phyloP scores from a whole-genome alignment of 2,329 filamentous ascomycete species.

The Falciphora oryzae region DNA sequence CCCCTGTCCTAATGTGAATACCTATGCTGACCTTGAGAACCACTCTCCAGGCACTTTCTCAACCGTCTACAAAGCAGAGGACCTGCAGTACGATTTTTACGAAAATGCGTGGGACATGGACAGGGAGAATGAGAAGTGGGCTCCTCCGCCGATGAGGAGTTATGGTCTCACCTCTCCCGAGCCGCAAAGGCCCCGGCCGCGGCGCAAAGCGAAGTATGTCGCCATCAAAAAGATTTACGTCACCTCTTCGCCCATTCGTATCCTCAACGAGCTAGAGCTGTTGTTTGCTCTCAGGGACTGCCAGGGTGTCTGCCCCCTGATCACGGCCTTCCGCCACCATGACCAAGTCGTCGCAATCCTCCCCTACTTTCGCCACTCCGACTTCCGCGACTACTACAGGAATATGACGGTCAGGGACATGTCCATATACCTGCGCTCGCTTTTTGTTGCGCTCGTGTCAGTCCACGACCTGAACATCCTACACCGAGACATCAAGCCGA shows the following conservation, averaged over 20 bases:
- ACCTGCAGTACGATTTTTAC: conserved; percentile 77
- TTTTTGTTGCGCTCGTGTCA: conserved; percentile 78
- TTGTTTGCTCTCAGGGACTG: conserved; percentile 81
- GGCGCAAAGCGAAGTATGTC: conserved; percentile 66
- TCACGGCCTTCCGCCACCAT: conserved; percentile 91
- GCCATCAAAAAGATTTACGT: conserved; percentile 99
- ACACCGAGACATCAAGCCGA: conserved; percentile 95
- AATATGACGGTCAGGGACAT: conserved; percentile 84
- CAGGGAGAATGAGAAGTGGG: conserved; percentile 60
- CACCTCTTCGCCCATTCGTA: conserved; percentile 87
- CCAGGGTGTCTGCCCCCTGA: conserved; percentile 83
- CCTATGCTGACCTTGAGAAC: conserved; percentile 12
- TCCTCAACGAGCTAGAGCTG: conserved; percentile 93
- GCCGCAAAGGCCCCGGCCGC: conserved; percentile 26
- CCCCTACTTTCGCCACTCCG: conserved; percentile 91
- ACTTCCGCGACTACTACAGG: conserved; percentile 92
- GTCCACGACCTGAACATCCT: conserved; percentile 83
- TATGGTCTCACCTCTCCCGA: conserved; percentile 14
- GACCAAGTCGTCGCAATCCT: conserved; percentile 94
- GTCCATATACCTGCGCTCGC: conserved; percentile 78
- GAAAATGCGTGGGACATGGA: conserved; percentile 83
- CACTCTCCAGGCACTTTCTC: conserved; percentile 76
- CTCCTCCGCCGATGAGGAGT: conserved; percentile 59
- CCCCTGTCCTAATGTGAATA: not conserved
- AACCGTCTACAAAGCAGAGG: conserved; percentile 97